Evolutionary conservation across 2,329 filamentous ascomycete species (phyloP), one percentile per base, ranked within the genome.

Genomic region (Didymella arachidicola): DNA sequence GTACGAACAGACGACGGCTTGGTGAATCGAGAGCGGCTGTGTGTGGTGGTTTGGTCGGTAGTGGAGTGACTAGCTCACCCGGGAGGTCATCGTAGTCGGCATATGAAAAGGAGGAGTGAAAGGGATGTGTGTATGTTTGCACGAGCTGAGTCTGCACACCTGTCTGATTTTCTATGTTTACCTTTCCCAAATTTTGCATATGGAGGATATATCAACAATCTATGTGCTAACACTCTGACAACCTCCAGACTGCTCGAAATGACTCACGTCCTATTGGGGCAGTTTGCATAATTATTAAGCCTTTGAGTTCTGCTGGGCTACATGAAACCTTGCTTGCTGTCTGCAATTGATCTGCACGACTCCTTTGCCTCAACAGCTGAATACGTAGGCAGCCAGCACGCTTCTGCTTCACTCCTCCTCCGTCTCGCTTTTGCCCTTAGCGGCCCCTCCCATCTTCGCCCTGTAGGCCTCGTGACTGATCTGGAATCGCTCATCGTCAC

Each of bases 1-100:
- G 64, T 73, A 72, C 61, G 62, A 65, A 72, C 68, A 71, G 65
- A 72, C 67, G 71, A 70, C 71, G 72, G 72, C 73, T 76, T 74
- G 72, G 72, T 71, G 72, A 73, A 66, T 69, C 64, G 61, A 53
- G 63, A 45, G 67, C 70, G 72, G 71, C 70, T 69, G 65, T 59
- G 50, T 68, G 64, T 72, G 67, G 67, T 67, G 66, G 66, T 46
- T 65, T 73, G 69, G 66, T 66, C 65, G 36, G 36, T 19, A 39
- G 70, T 61, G 60, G 66, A 66, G 67, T 65, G 60, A 39, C 43
- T 36, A 60, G 38, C 19, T 41, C 19, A 22, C 18, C 18, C 19
- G 38, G 38, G 38, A 25, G 38, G 19, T 25, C 38, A 25, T 41
- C 38, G 38, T 41, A 25, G 38, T 41, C 4, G 38, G 38, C 38